phyloP scores from a whole-genome alignment of 1,284 basidiomycete species.

The Tremellales sp. region DNA sequence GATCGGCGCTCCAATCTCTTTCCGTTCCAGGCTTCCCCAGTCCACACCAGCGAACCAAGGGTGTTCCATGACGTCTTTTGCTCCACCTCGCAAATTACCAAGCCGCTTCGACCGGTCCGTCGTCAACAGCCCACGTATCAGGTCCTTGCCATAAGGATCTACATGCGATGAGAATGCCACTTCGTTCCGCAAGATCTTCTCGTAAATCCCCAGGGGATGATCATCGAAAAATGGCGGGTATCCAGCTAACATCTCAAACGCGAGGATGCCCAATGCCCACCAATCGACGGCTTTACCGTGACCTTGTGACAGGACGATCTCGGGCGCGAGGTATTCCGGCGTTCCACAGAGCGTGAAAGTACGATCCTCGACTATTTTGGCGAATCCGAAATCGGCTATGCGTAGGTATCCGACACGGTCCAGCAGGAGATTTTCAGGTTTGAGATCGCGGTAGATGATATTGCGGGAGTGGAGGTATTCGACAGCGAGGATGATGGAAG shows the following conservation, averaged over 20 bases:
- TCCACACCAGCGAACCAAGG: constrained; percentile 53
- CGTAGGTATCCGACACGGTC: constrained; percentile 49
- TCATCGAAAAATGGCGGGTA: constrained; percentile 51
- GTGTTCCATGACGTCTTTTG: constrained; percentile 52
- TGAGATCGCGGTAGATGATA: constrained; percentile 54
- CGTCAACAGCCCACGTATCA: constrained; percentile 51
- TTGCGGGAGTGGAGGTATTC: constrained; percentile 51
- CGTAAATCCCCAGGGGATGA: constrained; percentile 49
- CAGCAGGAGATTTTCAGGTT: constrained; percentile 54
- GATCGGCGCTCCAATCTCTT: constrained; percentile 52
- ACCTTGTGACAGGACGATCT: constrained; percentile 51
- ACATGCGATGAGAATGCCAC: constrained; percentile 52
- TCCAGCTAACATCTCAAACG: constrained; percentile 52
- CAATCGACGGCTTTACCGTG: constrained; percentile 54
- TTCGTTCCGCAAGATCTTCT: constrained; percentile 50
- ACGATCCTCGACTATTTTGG: constrained; percentile 50
- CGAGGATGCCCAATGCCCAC: constrained; percentile 54
- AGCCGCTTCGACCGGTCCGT: constrained; percentile 50
- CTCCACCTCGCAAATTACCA: constrained; percentile 52
- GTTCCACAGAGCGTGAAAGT: constrained; percentile 52
- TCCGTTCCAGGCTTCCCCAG: constrained; percentile 49
- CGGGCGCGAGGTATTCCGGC: constrained; percentile 52
- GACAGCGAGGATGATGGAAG: constrained; percentile 53
- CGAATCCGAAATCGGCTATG: constrained; percentile 55
- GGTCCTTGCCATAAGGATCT: constrained; percentile 50